These are phyloP conservation scores for Xylaria sp. DNA, from an alignment of 2,329 filamentous ascomycete species.

Conservation along the genomic window DNA sequence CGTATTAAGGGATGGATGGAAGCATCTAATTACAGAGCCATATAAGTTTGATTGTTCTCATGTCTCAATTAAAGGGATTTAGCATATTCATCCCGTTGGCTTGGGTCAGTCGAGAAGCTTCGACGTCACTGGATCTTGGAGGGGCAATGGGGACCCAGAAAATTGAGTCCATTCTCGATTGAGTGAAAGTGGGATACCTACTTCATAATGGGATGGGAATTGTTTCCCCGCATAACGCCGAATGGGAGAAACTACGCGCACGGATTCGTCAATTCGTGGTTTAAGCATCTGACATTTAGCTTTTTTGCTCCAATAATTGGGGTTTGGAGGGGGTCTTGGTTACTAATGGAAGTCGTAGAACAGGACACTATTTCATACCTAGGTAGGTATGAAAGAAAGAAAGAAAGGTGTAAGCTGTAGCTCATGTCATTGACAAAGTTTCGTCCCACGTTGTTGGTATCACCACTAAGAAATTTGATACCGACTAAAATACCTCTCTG, in stretches of 20 bases:
- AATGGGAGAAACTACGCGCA: neutral
- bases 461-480: neutral
- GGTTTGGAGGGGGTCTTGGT: neutral
- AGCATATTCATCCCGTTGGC: neutral
- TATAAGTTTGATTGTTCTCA: neutral
- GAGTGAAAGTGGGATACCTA: neutral
- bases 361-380: no score
- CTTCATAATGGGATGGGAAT: conserved; percentile 4
- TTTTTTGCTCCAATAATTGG: neutral
- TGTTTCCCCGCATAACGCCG: conserved; percentile 18
- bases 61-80: neutral
- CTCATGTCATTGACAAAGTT: conserved; percentile 11
- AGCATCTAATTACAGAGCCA: neutral
- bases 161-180: neutral
- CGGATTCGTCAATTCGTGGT: conserved; percentile 11
- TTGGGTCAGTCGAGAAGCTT: conserved; percentile 32
- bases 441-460: neutral
- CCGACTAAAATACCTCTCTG: neutral
- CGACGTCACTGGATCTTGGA: conserved; percentile 28
- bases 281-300: neutral
- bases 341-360: conserved; percentile 6
- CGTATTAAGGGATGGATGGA: neutral
- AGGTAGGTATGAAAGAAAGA: no score
- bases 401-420: neutral
- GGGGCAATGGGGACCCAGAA: conserved; percentile 9